A percentile compares a stretch with the other conserved stretches of the same genome.
Evolutionary conservation across 352 stramenopile genomes (phyloP).

Genomic region (Phytophthora podocarpi): DNA sequence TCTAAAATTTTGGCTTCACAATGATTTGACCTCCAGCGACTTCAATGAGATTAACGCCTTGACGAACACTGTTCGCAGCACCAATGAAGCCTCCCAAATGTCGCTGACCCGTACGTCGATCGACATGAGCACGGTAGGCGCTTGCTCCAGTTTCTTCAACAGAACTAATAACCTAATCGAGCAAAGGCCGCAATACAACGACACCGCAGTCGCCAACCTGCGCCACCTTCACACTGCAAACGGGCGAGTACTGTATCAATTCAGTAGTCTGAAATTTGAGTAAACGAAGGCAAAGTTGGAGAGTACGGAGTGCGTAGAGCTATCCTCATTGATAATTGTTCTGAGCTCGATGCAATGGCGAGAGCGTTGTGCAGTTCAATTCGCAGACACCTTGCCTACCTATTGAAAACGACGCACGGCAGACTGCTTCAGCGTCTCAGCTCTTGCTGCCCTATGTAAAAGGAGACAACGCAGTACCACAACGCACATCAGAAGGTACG

Average conservation of each 20-base stretch:
- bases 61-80: no score
- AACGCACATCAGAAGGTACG: slow-evolving; percentile 1
- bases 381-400: slow-evolving; percentile 39
- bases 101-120: no score
- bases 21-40: no score
- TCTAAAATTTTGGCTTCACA: no score
- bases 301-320: slow-evolving; percentile 4
- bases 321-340: slow-evolving; percentile 61
- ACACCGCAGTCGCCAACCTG: no score
- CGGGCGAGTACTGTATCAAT: neutral
- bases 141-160: no score
- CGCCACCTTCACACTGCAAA: neutral
- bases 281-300: slow-evolving; percentile 1
- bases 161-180: no score
- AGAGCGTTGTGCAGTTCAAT: slow-evolving; percentile 19
- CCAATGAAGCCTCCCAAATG: no score
- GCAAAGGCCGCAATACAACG: no score
- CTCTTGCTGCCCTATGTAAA: slow-evolving; percentile 5
- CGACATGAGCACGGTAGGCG: no score
- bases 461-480: slow-evolving; percentile 5
- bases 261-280: neutral
- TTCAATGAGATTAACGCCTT: no score
- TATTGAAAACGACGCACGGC: slow-evolving; percentile 40
- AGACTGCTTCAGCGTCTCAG: neutral
- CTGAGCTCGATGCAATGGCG: slow-evolving; percentile 71